These are phyloP conservation scores for Pseudocohnilembus persalinus DNA, from an alignment of 169 alveolate genomes.

Conservation along the genomic window DNA sequence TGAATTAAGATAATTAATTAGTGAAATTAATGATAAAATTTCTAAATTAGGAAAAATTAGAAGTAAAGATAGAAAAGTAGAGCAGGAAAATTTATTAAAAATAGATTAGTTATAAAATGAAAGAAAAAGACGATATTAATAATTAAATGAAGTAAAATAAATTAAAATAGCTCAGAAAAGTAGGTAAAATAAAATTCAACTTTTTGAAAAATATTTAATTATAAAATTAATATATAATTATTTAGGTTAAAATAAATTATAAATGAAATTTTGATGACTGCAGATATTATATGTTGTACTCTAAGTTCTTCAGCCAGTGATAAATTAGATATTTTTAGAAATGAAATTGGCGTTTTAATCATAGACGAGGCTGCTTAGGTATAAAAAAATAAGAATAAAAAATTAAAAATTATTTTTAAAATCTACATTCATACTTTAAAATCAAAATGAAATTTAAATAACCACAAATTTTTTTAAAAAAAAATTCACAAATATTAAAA, in stretches of 20 bases:
- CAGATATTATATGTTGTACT: conserved; percentile 64
- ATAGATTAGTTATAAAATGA: background rate
- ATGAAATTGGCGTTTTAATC: conserved; percentile 64
- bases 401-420: too few relatives aligned
- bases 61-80: background rate
- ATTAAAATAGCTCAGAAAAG: background rate
- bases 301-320: conserved; percentile 69
- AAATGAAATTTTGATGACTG: background rate
- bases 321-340: conserved; percentile 51
- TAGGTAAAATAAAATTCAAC: background rate
- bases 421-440: too few relatives aligned
- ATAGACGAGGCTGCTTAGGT: conserved; percentile 71
- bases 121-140: background rate
- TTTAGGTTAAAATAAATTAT: background rate
- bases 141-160: background rate
- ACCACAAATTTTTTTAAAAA: too few relatives aligned
- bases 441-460: too few relatives aligned
- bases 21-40: background rate
- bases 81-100: background rate
- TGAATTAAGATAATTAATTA: background rate
- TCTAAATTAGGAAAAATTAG: background rate
- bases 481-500: too few relatives aligned
- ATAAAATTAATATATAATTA: too few relatives aligned
- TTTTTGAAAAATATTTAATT: too few relatives aligned
- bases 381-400: too few relatives aligned